Evolutionary conservation across 2,329 filamentous ascomycete species (phyloP).

Genomic region (Colletotrichum horii): DNA sequence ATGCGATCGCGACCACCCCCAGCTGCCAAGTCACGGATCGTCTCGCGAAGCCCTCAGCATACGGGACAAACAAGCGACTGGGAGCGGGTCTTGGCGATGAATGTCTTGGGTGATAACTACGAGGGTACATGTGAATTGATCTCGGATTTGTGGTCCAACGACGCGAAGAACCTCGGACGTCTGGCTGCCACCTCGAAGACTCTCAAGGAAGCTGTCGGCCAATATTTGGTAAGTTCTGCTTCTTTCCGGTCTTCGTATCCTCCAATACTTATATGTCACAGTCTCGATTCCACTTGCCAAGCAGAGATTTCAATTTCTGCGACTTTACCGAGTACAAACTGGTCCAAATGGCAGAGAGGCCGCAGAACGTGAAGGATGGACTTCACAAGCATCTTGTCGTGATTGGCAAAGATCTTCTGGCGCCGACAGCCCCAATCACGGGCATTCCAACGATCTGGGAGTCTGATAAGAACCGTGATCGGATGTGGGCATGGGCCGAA

Average conservation of each 20-base stretch:
- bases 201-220: neutral
- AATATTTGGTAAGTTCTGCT: neutral
- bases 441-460: neutral
- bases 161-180: neutral
- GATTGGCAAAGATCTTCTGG: neutral
- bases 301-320: neutral
- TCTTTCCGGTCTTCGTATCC: neutral
- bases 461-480: neutral
- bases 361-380: neutral
- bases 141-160: neutral
- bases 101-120: neutral
- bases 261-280: neutral
- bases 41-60: neutral
- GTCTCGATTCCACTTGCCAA: constrained; percentile 3
- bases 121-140: neutral
- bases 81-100: neutral
- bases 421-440: neutral
- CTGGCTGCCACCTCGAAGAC: constrained; percentile 1
- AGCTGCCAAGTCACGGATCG: neutral
- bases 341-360: neutral
- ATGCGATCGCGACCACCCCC: neutral
- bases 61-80: neutral
- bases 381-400: neutral
- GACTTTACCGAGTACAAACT: neutral
- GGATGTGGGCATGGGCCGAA: neutral